Base-by-base conservation (phyloP, 2,329 filamentous ascomycete species). In the Fusarium paranaense region DNA sequence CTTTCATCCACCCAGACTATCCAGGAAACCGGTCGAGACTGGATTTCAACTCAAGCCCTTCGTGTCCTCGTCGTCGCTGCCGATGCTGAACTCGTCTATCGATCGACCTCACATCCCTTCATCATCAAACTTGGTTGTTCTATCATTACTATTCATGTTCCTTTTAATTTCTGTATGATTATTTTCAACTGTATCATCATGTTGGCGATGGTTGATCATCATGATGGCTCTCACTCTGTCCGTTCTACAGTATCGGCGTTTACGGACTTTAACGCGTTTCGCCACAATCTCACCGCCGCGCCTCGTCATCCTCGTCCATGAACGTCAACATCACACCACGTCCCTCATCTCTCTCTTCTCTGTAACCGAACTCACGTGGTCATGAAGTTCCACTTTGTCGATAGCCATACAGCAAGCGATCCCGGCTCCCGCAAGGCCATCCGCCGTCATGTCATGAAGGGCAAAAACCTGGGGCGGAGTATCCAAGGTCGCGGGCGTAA, bases 401-500 rank as follows among this genome's bases (percentile, higher is more conserved):
- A 75, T 16, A 62, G 66, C 42, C 67, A 64, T 5, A 61, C 62
- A 3, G 22, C 50, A 27, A 56, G 57, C 10, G 64, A 42, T 4
- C 61, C 70, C 13, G 52, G 61, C n/a, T 47, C 68, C 3, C 70
- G 74, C 5, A 69, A 64, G 47, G 65, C 66, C 1, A 77, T 77
- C 50, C 75, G 74, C 20, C 67, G 74, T 18, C 74, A 76, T 75
- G 75, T 77, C 7, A 77, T 77, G 74, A 76, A 75, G 60, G 74
- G 74, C 27, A 76, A 70, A 56, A 77, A 77, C 42, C 32, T 70
- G 20, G 75, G 75, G 2, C 75, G 66, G 9, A 76, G 35, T 32
- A 73, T 77, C 27, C 58, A 65, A 22, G 71, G 71, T 1, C 72
- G 75, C 18, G 75, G 74, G 2, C 69, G 69, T 37, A 76, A 65